Conservation (phyloP, 2,329 filamentous ascomycete species). For the Zelopaecilomyces penicillatus region DNA sequence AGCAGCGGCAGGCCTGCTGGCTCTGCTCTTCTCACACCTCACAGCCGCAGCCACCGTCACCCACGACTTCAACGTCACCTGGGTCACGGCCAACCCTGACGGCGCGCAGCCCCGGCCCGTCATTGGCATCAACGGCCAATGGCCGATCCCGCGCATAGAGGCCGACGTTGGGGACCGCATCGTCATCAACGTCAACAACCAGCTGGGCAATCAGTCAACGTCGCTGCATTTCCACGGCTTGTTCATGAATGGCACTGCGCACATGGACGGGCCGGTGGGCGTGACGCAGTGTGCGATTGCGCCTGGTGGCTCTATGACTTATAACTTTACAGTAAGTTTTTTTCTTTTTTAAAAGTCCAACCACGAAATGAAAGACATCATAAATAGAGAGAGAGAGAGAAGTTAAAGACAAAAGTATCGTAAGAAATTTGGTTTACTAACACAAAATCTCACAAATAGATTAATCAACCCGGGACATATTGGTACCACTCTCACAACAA, state of each 20-base stretch:
- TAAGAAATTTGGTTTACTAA: too few relatives aligned
- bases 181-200: constrained; percentile 50
- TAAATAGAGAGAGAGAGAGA: too few relatives aligned
- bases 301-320: constrained; percentile 57
- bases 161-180: constrained; percentile 55
- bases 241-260: constrained; percentile 55
- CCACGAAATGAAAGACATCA: neutral
- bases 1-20: constrained; percentile 8
- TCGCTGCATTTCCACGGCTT: constrained; percentile 65
- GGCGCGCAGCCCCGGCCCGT: constrained; percentile 53
- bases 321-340: constrained; percentile 54
- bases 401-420: too few relatives aligned
- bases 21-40: constrained; percentile 10
- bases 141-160: constrained; percentile 62
- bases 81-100: constrained; percentile 67
- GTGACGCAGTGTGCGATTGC: constrained; percentile 61
- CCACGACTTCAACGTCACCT: constrained; percentile 61
- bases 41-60: constrained; percentile 36
- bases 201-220: constrained; percentile 53
- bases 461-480: constrained; percentile 62
- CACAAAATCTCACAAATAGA: constrained; percentile 23
- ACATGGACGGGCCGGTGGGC: constrained; percentile 62
- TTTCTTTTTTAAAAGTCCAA: neutral
- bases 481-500: constrained; percentile 69
- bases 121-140: constrained; percentile 69